Base-by-base conservation (phyloP, 176 grass and related monocot genomes). In the Urochloa ruziziensis region DNA sequence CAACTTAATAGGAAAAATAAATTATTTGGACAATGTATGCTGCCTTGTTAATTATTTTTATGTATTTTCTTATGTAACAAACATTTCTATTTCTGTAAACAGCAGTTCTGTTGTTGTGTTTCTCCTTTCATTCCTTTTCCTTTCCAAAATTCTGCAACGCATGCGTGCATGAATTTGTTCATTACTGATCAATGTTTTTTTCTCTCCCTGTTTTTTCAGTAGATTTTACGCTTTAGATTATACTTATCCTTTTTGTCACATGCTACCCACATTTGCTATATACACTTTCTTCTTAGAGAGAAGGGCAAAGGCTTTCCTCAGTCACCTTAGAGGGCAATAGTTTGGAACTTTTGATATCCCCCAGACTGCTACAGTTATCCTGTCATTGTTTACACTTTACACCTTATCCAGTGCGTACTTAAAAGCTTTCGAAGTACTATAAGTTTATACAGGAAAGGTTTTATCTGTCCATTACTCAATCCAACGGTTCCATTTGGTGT, bases 311-410 rank as follows among this genome's bases (percentile, higher is more conserved):
- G 23, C 6, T 29, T 51, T 78, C n/a, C n/a, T 42, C 14, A 71
- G 28, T 71, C 53, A 34, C 70, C 28, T 82, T 14, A 49, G n/a
- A 60, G 17, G 71, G 76, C 74, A 63, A 63, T 62, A 30, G 11
- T 70, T 13, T 65, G 39, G 43, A 62, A 44, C 9, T 68, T 7
- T 25, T 63, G 40, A 75, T 81, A 70, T 85, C 70, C 61, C 56
- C 42, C 71, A 21, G 62, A 62, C 71, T 85, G 33, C 32, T 82
- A 76, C 34, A 77, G 12, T 59, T 62, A 24, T 27, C 53, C 35
- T 66, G 3, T 82, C 62, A 74, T 67, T 82, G 43, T 58, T 62
- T 70, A 77, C 46, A 76, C 81, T 75, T 48, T 80, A n/a, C n/a
- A n/a, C 43, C 5, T 27, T 86, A 62, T 86, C 36, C 72, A 57